phyloP scores from a whole-genome alignment of 192 early-diverging fungal species.

The Coemansia sp. region DNA sequence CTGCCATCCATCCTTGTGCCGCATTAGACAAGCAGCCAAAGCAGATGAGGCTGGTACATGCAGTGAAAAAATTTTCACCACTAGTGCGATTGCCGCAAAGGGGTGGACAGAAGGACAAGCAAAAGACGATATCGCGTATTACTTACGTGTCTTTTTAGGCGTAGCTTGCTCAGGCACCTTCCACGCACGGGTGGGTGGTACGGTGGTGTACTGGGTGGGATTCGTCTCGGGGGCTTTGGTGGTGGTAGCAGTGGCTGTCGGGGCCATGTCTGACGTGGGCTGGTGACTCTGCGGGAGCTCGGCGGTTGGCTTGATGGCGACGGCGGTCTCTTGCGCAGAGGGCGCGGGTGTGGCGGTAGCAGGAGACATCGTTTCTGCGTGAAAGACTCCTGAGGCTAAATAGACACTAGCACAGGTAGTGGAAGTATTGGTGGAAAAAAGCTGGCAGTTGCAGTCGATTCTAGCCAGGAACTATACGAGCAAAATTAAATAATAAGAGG shows the following conservation, averaged over 20 bases:
- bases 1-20: not conserved
- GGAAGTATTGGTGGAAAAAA: not conserved
- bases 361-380: conserved; percentile 30
- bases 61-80: conserved; percentile 1
- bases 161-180: conserved; percentile 45
- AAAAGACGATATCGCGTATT: not conserved
- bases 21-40: not conserved
- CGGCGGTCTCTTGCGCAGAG: conserved; percentile 6
- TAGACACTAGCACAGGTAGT: not conserved
- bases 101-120: no score
- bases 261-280: not conserved
- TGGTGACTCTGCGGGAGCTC: conserved; percentile 3
- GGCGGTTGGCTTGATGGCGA: conserved; percentile 5
- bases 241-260: not conserved
- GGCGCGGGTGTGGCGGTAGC: conserved; percentile 13
- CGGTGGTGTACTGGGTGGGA: conserved; percentile 17
- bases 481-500: not conserved
- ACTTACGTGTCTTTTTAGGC: conserved; percentile 34
- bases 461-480: conserved; percentile 4
- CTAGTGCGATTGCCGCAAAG: not conserved
- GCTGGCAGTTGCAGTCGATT: conserved; percentile 1
- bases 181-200: conserved; percentile 53
- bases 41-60: not conserved
- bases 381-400: not conserved
- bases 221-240: not conserved